Conservation (phyloP, 1,284 basidiomycete species). For the Moesziomyces aphidis region DNA sequence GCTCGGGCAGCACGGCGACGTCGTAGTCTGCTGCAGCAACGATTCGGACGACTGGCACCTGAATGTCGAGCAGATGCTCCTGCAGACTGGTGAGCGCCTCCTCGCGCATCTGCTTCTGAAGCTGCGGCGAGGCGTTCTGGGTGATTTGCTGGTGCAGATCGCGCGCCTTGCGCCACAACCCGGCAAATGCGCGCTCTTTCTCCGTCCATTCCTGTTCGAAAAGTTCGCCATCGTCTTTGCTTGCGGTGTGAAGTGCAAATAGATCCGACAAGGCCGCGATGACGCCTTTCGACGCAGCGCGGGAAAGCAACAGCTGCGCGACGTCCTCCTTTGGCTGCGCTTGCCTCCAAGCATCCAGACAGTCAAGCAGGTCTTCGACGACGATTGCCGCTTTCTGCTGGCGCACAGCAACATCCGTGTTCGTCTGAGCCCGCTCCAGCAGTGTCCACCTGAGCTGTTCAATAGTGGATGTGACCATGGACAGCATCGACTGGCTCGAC, state of each 20-base stretch:
- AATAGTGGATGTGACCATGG: slow-evolving; percentile 37
- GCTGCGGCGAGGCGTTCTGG: slow-evolving; percentile 5
- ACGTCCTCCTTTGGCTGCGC: slow-evolving; percentile 7
- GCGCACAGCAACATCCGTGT: slow-evolving; percentile 5
- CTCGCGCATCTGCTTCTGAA: slow-evolving; percentile 5
- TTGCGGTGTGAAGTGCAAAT: neutral
- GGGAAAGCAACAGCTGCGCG: slow-evolving; percentile 8
- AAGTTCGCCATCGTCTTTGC: neutral
- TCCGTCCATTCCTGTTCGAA: neutral
- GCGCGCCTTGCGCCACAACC: neutral
- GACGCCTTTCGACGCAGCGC: slow-evolving; percentile 22
- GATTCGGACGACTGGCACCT: slow-evolving; percentile 21
- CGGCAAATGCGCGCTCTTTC: neutral
- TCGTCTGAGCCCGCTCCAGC: slow-evolving; percentile 9
- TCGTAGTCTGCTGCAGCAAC: slow-evolving; percentile 8
- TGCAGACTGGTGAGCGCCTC: slow-evolving; percentile 14
- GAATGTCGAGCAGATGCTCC: slow-evolving; percentile 40
- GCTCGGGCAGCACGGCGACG: slow-evolving; percentile 19
- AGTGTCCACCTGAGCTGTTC: slow-evolving; percentile 39
- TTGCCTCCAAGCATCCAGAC: slow-evolving; percentile 25
- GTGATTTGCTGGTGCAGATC: slow-evolving; percentile 1
- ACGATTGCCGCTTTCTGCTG: slow-evolving; percentile 11
- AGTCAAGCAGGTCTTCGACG: slow-evolving; percentile 23
- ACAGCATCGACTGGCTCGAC: slow-evolving; percentile 27
- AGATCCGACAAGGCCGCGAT: slow-evolving; percentile 32